Evolutionary conservation across 2,329 filamentous ascomycete species (phyloP), one percentile per base, ranked within the genome.

Genomic region (Diplodia sapinea): DNA sequence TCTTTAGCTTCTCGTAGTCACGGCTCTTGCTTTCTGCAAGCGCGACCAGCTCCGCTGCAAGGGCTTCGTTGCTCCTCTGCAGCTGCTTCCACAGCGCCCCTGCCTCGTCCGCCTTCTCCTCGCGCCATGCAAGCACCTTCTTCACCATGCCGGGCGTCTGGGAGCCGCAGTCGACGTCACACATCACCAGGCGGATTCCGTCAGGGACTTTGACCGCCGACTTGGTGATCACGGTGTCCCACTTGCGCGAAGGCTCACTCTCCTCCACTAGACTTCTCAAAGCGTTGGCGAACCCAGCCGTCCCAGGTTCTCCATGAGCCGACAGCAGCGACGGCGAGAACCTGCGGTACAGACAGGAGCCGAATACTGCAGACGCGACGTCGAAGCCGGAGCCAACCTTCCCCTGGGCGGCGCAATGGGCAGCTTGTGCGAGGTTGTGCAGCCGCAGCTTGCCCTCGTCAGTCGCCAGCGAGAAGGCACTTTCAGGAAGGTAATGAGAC

Each of bases 301-400:
- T 79, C 0, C 89, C 90, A 0, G 89, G 84, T 69, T 91, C 88
- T 0, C 90, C 90, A 4, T 96, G 79, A 1, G 78, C 79, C 64
- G 85, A 82, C 1, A 99, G 84, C 13, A 97, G 83, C 0, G 85
- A 82, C 0, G 95, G 94, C 0, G 92, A 94, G 82, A 99, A 99
- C n/a, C 95, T 90, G 23, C 91, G 87, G 84, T 99, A 99, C 12
- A 91, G 83, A 77, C 93, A 97, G 17, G 92, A 94, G 17, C 95
- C 95, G 78, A 93, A 97, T 17, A 97, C 93, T 20, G 95, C 95
- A 31, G 91, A 90, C 0, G 94, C 95, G 64, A 99, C 91, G 77
- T 99, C 95, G 77, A 99, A 99, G 23, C 95, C 95, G 0, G 91
- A 95, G 61, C 95, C 95, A 20, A 99, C 89, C 80, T 99, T 99